phyloP scores from a whole-genome alignment of 139 green algal species.

The Nannochloris sp. region DNA sequence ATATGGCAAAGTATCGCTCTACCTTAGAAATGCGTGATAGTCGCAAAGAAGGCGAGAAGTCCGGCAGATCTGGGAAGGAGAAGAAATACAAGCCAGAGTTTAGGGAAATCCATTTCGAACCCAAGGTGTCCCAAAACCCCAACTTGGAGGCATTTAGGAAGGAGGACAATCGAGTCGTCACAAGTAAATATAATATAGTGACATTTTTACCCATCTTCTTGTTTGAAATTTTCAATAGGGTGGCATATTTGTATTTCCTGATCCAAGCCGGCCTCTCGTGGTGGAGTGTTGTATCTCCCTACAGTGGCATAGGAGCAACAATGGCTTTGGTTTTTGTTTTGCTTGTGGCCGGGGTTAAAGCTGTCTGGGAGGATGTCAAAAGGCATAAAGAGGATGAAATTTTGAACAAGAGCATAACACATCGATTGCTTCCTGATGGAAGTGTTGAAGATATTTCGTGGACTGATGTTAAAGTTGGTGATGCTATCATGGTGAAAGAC shows the following conservation, averaged over 20 bases:
- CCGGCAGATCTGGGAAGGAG: too few relatives aligned
- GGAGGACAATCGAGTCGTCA: slow-evolving; percentile 48
- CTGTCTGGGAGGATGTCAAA: slow-evolving; percentile 48
- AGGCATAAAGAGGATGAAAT: slow-evolving; percentile 42
- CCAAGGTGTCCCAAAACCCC: background rate
- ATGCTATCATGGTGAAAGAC: slow-evolving; percentile 67
- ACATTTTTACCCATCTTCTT: slow-evolving; percentile 71
- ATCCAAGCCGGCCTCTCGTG: slow-evolving; percentile 45
- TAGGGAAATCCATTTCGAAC: slow-evolving; percentile 17
- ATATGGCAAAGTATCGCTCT: slow-evolving; percentile 10
- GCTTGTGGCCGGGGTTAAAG: slow-evolving; percentile 46
- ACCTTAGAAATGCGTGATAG: slow-evolving; percentile 1
- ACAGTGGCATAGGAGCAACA: slow-evolving; percentile 36
- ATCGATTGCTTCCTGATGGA: slow-evolving; percentile 39
- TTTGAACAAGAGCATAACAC: slow-evolving; percentile 48
- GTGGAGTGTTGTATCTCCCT: slow-evolving; percentile 44
- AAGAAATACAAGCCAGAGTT: background rate
- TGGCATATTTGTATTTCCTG: slow-evolving; percentile 80
- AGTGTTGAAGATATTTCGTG: slow-evolving; percentile 34
- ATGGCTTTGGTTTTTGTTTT: slow-evolving; percentile 52
- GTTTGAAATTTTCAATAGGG: slow-evolving; percentile 66
- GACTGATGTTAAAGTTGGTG: slow-evolving; percentile 50
- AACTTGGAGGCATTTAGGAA: slow-evolving; percentile 8
- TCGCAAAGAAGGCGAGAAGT: background rate
- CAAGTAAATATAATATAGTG: slow-evolving; percentile 68